Evolutionary conservation across 306 rosid species (phyloP).

Genomic region (Dalbergia cochinchinensis): DNA sequence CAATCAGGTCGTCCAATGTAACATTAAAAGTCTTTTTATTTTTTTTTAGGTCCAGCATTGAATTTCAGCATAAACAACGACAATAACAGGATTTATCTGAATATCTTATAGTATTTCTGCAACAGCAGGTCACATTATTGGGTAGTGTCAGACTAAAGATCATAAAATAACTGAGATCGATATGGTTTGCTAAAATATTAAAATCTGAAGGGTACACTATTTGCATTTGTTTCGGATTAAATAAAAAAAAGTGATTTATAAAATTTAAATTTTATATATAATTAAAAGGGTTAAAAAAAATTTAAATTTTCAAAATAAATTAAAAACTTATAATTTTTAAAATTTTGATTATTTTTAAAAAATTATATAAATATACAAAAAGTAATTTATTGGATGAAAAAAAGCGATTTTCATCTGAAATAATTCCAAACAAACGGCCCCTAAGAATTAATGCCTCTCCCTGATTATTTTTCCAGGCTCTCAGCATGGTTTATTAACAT

Average conservation of each 20-base stretch:
- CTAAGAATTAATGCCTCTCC: not conserved
- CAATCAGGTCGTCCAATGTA: not conserved
- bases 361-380: no score
- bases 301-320: no score
- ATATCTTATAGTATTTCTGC: not conserved
- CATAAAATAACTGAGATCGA: conserved; percentile 26
- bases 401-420: no score
- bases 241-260: no score
- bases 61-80: conserved; percentile 6
- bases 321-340: no score
- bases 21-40: no score
- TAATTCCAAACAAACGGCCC: no score
- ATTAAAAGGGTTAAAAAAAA: no score
- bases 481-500: not conserved
- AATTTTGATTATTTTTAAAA: no score
- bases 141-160: not conserved
- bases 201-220: not conserved
- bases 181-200: not conserved
- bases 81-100: conserved; percentile 7
- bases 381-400: no score
- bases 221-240: no score
- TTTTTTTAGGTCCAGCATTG: not conserved
- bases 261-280: no score
- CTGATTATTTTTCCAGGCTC: not conserved
- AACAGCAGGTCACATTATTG: not conserved